Evolutionary conservation across 2,329 filamentous ascomycete species (phyloP).

Genomic region (Colletotrichum aenigma): DNA sequence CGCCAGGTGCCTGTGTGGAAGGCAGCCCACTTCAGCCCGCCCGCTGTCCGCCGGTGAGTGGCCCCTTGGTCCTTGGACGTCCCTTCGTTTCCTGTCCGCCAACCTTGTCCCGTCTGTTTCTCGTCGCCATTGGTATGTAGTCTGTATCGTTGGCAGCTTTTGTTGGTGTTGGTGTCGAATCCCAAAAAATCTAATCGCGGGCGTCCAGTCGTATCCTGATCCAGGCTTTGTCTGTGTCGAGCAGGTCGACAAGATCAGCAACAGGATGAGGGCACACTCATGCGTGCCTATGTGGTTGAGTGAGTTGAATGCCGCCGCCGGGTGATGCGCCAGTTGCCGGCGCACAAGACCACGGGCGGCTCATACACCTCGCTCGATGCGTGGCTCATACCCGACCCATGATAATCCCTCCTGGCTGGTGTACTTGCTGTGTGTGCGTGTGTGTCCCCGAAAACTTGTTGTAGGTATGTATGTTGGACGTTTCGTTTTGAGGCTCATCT

Average conservation of each 20-base stretch:
- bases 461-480: not conserved
- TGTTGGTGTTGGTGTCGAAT: not conserved
- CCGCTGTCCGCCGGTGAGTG: not conserved
- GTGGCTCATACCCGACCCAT: not conserved
- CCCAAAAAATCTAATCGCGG: not conserved
- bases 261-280: not conserved
- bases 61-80: not conserved
- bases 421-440: not conserved
- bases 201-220: not conserved
- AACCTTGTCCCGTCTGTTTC: not conserved
- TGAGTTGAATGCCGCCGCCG: not conserved
- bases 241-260: not conserved
- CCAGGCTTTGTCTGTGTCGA: not conserved
- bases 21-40: conserved; percentile 7
- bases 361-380: not conserved
- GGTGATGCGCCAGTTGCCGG: not conserved
- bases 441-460: not conserved
- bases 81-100: not conserved
- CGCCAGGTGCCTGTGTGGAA: not conserved
- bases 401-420: not conserved
- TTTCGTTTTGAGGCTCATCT: not conserved
- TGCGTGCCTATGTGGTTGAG: not conserved
- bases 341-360: not conserved
- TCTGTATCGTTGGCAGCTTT: not conserved
- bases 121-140: not conserved